Base-by-base conservation (phyloP, 441 rosid genomes). In the Erodium moschatum region DNA sequence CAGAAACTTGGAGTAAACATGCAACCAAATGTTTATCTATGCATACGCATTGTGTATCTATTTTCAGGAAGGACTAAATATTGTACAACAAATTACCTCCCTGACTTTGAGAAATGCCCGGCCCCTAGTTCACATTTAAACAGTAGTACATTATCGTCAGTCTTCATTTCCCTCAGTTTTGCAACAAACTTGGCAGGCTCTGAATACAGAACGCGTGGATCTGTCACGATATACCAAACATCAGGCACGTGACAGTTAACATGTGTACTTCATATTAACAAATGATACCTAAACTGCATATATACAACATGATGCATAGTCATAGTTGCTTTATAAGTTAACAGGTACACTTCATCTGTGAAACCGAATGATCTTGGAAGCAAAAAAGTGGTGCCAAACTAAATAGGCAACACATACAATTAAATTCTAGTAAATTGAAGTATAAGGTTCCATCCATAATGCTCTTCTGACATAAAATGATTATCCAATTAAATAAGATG, bases 101-200 rank as follows among this genome's bases (percentile, higher is more conserved):
- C 97, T 0, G 98, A 90, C 80, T 93, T 93, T 20, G 97, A 89
- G 73, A 82, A 89, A 85, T 93, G 98, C 18, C 98, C 98, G n/a
- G 96, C 92, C 44, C 96, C 87, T 44, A 90, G 83, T 74, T 89
- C 92, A 73, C 97, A 90, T 79, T 90, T 93, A 76, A 93, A 85
- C 79, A 90, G 31, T 46, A 93, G 86, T 29, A 81, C 19, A 71
- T 89, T 93, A 48, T 77, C 74, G 65, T 89, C 95, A 3, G 86
- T 89, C 82, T 90, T 93, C 87, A 79, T 33, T 54, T 86, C 48
- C 48, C 48, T 42, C 48, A 42, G 48, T 42, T 42, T 42, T 42
- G 48, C 48, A 42, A 42, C 48, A 40, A 81, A 85, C 82, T 92
- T 90, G 16, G 88, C 96, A 29, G 98, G 88, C 76, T 92, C 98